Conservation (phyloP, 768 basidiomycete species). For the Collybiopsis confluens region DNA sequence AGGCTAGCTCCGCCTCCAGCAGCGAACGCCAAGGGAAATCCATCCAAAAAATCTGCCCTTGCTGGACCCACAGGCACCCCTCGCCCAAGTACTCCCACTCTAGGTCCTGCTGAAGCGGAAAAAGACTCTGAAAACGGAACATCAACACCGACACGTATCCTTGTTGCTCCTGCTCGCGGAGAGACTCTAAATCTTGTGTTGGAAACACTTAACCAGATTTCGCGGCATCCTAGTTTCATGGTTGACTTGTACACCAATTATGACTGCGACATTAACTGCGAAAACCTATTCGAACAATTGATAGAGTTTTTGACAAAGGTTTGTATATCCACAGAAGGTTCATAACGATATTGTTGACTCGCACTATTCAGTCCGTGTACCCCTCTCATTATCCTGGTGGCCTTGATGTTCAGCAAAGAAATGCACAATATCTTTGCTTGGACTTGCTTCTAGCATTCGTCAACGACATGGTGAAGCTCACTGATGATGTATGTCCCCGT, state of each 20-base stretch:
- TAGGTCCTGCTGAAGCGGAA: slow-evolving; percentile 33
- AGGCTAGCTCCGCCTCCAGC: slow-evolving; percentile 62
- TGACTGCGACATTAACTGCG: slow-evolving; percentile 95
- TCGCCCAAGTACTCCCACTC: slow-evolving; percentile 50
- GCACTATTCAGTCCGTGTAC: slow-evolving; percentile 67
- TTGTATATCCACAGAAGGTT: slow-evolving; percentile 12
- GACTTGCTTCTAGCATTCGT: slow-evolving; percentile 86
- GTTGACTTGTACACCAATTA: slow-evolving; percentile 95
- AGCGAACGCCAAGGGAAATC: slow-evolving; percentile 21
- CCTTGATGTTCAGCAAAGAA: slow-evolving; percentile 63
- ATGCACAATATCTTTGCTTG: slow-evolving; percentile 81
- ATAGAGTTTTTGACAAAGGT: slow-evolving; percentile 88
- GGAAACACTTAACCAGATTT: slow-evolving; percentile 80
- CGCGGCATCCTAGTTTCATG: slow-evolving; percentile 86
- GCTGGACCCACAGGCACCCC: slow-evolving; percentile 37
- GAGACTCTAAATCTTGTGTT: slow-evolving; percentile 88
- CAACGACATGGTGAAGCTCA: slow-evolving; percentile 78
- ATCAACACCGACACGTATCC: slow-evolving; percentile 48
- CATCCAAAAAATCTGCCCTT: slow-evolving; percentile 25
- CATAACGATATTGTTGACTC: slow-evolving; percentile 4
- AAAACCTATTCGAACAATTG: slow-evolving; percentile 90
- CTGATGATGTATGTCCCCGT: slow-evolving; percentile 40
- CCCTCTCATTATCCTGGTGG: slow-evolving; percentile 56
- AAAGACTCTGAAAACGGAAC: slow-evolving; percentile 41
- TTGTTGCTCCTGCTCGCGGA: slow-evolving; percentile 74